Evolutionary conservation across 2,329 filamentous ascomycete species (phyloP).

Genomic region (Cytospora piceicola): DNA sequence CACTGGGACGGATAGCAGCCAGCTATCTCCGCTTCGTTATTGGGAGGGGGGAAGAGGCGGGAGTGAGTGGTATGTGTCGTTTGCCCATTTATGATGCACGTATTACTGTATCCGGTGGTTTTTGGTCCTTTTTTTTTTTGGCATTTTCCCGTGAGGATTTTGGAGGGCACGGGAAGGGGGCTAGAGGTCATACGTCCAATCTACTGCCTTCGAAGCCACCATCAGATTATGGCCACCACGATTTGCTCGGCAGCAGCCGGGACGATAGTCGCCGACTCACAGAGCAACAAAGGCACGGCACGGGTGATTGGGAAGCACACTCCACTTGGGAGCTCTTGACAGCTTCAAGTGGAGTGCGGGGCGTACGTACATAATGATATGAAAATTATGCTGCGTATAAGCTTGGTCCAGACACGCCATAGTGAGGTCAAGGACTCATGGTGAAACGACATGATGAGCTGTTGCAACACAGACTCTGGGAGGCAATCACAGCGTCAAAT

Average conservation of each 20-base stretch:
- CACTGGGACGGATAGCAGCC: neutral
- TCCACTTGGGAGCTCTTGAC: too few relatives aligned
- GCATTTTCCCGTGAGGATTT: neutral
- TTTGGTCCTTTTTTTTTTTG: too few relatives aligned
- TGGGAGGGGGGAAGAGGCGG: too few relatives aligned
- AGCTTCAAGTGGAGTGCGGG: too few relatives aligned
- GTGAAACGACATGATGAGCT: constrained; percentile 20
- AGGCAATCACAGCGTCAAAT: neutral
- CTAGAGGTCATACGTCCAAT: too few relatives aligned
- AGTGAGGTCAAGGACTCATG: constrained; percentile 14
- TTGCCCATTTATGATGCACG: neutral
- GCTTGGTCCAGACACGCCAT: neutral
- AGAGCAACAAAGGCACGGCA: neutral
- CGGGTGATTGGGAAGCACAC: neutral
- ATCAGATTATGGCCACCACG: neutral
- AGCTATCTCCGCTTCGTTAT: neutral
- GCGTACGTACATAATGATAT: too few relatives aligned
- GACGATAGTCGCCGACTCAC: neutral
- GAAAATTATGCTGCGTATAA: neutral
- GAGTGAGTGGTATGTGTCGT: neutral
- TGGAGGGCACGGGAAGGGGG: neutral
- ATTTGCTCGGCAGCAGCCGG: neutral
- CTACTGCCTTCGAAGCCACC: neutral
- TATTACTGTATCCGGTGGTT: neutral
- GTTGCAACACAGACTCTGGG: neutral